Base-by-base conservation (phyloP, 2,329 filamentous ascomycete species). In the Alternaria novae-zelandiae region DNA sequence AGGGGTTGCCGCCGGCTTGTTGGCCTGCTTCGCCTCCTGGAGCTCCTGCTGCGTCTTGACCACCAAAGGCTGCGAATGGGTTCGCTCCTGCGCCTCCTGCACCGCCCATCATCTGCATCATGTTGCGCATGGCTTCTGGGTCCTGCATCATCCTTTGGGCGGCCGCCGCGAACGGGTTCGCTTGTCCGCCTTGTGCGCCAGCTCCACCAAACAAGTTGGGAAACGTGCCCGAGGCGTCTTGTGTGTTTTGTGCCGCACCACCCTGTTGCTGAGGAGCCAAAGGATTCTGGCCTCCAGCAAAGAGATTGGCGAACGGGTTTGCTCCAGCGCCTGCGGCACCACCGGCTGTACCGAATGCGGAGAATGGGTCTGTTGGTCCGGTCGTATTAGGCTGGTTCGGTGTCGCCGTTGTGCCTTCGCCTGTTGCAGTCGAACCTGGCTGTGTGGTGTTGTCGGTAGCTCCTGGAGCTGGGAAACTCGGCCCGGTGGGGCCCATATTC, bases 401-500 rank as follows among this genome's bases (percentile, higher is more conserved):
- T 47, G 75, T 72, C 57, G 80, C 78, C 41, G 59, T 80, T 73
- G 71, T 81, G 77, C 65, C 74, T 51, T 74, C 72, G 70, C 60
- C 69, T 20, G 64, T 62, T 47, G 45, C 77, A 20, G 63, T 66
- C 11, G 67, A 56, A 30, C 63, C 59, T 15, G 60, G 50, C 20
- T 63, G 55, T 30, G 88, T 90, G 4, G 94, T 97, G 28, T 89
- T 96, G 79, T 97, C 94, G 36, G 95, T 98, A 20, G 91, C 90
- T 9, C 96, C 96, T 2, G 96, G 96, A 54, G 95, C 95, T 12
- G 96, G 94, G 78, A 99, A 98, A 6, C 88, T 84, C 46, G 83
- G 73, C 9, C 72, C 63, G 23, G 50, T 47, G 83, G 86, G 82
- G 7, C 83, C 83, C 83, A 90, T 87, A 61, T 82, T 81, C 63